These are phyloP conservation scores for Cryptomeria japonica DNA, from an alignment of 75 land plant species.

Conservation along the genomic window DNA sequence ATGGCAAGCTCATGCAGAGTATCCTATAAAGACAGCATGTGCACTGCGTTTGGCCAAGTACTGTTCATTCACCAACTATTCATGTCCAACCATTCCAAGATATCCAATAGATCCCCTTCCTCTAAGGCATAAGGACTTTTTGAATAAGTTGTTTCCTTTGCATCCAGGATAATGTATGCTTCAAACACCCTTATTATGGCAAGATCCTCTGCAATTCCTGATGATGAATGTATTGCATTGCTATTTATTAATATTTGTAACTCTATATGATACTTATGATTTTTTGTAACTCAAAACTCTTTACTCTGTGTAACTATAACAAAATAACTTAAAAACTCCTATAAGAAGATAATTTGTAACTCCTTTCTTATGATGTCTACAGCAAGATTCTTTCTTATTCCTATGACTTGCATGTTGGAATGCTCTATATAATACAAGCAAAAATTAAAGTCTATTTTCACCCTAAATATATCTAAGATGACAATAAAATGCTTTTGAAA, in stretches of 20 bases:
- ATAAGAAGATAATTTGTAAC: not conserved
- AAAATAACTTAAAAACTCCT: too few relatives aligned
- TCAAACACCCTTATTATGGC: not conserved
- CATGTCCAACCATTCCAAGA: not conserved
- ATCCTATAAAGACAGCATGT: not conserved
- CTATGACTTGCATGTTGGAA: not conserved
- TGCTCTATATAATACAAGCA: not conserved
- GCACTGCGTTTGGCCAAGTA: not conserved
- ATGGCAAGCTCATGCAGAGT: not conserved
- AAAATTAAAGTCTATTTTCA: too few relatives aligned
- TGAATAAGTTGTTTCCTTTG: not conserved
- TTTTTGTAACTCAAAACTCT: not conserved
- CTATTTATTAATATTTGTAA: too few relatives aligned
- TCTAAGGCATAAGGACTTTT: not conserved
- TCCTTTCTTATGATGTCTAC: not conserved
- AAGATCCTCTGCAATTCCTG: not conserved
- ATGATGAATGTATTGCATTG: not conserved
- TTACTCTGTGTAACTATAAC: too few relatives aligned
- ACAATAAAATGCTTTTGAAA: not conserved
- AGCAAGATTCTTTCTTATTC: not conserved
- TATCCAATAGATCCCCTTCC: not conserved
- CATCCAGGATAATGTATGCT: not conserved
- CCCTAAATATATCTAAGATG: not conserved
- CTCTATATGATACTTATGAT: not conserved
- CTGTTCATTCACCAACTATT: not conserved